Base-by-base conservation (phyloP, 345 rosid species). In the Linum tenue region DNA sequence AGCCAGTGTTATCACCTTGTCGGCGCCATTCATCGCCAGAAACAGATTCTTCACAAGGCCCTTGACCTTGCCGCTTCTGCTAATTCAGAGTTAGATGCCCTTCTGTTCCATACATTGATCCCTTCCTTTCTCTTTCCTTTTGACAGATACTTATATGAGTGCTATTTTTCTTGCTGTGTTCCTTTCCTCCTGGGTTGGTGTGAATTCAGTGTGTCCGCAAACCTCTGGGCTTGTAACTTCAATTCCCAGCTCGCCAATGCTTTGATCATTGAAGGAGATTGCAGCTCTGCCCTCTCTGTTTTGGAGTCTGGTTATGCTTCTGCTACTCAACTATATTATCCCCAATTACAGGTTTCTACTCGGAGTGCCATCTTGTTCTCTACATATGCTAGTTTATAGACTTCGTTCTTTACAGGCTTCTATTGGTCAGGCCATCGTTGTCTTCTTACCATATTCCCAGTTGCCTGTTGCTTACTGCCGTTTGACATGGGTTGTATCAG, bases 171-270 rank as follows among this genome's bases (percentile, higher is more conserved):
- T 59, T 59, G 11, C n/a, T 36, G 2, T 31, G 48, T 31, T 39
- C 10, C n/a, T 37, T 1, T 57, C 35, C 9, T 31, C n/a, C 40
- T 31, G 17, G 12, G 1, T 51, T 66, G 14, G 1, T 61, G 59
- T 0, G 3, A 11, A 35, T 36, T 58, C 62, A 79, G 86, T 76
- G 39, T 83, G 40, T 78, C 86, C 10, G 81, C 78, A 62, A 75
- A 73, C 72, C 80, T 94, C 35, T 94, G 99, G 99, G 75, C 87
- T 66, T 90, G 96, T 84, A 94, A 94, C 72, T 90, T 94, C 88
- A 88, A 80, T 71, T 90, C 97, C 8, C 99, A 90, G 85, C 86
- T 94, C n/a, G 96, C 97, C 14, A 94, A 83, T 70, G 87, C 87
- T 17, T 84, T 86, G 63, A 77, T 94, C 48, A 82, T 84, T 56